Evolutionary conservation across 2,329 filamentous ascomycete genomes (phyloP).

Genomic region (Aureobasidium sp.): DNA sequence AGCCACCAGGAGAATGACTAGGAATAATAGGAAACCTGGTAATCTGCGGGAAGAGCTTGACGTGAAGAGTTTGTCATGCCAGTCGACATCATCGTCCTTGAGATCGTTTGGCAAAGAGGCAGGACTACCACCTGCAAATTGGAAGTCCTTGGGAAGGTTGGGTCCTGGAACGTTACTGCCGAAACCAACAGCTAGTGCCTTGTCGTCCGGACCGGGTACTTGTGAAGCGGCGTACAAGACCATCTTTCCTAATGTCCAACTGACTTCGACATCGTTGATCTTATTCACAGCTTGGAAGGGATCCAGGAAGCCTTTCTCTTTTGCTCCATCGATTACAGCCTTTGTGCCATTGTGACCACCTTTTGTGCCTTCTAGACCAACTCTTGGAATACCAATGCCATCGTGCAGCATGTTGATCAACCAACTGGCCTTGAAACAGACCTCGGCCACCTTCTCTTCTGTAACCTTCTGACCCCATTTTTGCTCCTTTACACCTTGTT

Average conservation of each 20-base stretch:
- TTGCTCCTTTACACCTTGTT: slow-evolving; percentile 52
- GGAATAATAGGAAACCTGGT: slow-evolving; percentile 67
- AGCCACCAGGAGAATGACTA: slow-evolving; percentile 61
- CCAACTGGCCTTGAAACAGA: slow-evolving; percentile 98
- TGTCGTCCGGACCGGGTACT: slow-evolving; percentile 51
- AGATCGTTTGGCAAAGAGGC: slow-evolving; percentile 27
- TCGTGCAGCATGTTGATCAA: slow-evolving; percentile 94
- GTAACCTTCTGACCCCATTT: slow-evolving; percentile 70
- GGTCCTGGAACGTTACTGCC: slow-evolving; percentile 66
- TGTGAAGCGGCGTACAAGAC: slow-evolving; percentile 89
- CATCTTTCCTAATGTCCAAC: slow-evolving; percentile 96
- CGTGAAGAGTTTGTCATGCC: slow-evolving; percentile 55
- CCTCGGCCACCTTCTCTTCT: slow-evolving; percentile 65
- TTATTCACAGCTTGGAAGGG: slow-evolving; percentile 91
- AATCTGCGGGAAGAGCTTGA: slow-evolving; percentile 55
- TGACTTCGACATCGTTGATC: slow-evolving; percentile 83
- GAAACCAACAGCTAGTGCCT: slow-evolving; percentile 75
- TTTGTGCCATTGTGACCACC: slow-evolving; percentile 60
- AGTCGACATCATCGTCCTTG: slow-evolving; percentile 36
- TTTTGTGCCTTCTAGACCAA: slow-evolving; percentile 57
- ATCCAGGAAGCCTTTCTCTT: slow-evolving; percentile 67
- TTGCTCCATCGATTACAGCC: slow-evolving; percentile 56
- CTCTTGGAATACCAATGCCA: slow-evolving; percentile 83
- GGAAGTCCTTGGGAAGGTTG: slow-evolving; percentile 56
- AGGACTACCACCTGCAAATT: slow-evolving; percentile 60